Conservation (phyloP, 352 stramenopile species). For the Globisporangium acanthophoron region DNA sequence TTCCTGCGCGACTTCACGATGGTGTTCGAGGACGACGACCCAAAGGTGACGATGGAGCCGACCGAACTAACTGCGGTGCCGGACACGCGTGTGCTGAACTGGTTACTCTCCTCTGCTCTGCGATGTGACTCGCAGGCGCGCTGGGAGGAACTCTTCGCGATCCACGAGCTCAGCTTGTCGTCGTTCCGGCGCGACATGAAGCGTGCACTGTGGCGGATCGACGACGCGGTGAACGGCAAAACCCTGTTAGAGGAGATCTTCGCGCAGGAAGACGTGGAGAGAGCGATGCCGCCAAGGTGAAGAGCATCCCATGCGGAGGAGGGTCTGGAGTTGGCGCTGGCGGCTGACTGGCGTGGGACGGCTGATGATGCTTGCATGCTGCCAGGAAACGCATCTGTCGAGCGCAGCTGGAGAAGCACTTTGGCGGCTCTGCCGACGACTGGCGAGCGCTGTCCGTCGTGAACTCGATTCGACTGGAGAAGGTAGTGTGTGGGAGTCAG, state of each 20-base stretch:
- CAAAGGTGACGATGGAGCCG: slow-evolving; percentile 30
- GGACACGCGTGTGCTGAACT: neutral
- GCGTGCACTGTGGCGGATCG: slow-evolving; percentile 43
- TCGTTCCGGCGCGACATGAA: slow-evolving; percentile 72
- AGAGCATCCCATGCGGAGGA: neutral
- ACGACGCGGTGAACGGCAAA: slow-evolving; percentile 38
- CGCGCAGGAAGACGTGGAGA: neutral
- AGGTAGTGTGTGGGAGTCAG: neutral
- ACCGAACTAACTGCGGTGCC: too few relatives aligned
- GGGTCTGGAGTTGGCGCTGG: neutral
- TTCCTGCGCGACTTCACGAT: slow-evolving; percentile 44
- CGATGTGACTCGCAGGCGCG: slow-evolving; percentile 20
- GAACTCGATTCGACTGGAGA: slow-evolving; percentile 16
- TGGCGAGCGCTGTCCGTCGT: slow-evolving; percentile 35
- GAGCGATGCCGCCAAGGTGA: slow-evolving; percentile 1
- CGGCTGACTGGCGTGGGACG: neutral
- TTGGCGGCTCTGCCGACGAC: slow-evolving; percentile 17
- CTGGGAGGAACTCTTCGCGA: slow-evolving; percentile 46
- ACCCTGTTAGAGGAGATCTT: slow-evolving; percentile 55
- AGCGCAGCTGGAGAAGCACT: slow-evolving; percentile 27
- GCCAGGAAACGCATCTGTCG: slow-evolving; percentile 14
- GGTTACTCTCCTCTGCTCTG: neutral
- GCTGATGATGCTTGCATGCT: neutral
- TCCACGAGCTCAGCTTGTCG: slow-evolving; percentile 31
- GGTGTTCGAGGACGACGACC: slow-evolving; percentile 56